Percentiles rank a stretch among this genome's conserved stretches.
Conservation (phyloP, 345 rosid genomes). For the Corchorus olitorius region DNA sequence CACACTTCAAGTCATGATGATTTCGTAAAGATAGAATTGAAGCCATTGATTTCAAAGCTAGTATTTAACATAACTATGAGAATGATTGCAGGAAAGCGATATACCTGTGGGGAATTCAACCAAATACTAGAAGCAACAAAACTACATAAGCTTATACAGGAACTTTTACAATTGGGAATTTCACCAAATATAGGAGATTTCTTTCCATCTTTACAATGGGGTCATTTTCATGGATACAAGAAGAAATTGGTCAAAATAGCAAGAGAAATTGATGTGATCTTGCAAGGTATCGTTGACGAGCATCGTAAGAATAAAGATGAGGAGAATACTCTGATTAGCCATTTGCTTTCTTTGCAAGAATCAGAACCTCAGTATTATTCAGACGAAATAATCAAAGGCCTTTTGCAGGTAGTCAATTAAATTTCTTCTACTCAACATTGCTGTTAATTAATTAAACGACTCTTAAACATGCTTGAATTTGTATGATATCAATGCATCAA, state of each 20-base stretch:
- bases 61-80: conserved; percentile 39
- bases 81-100: conserved; percentile 48
- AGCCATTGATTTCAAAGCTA: conserved; percentile 9
- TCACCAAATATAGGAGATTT: conserved; percentile 31
- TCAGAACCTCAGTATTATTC: conserved; percentile 30
- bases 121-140: conserved; percentile 29
- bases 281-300: conserved; percentile 39
- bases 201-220: conserved; percentile 19
- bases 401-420: conserved; percentile 22
- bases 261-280: conserved; percentile 24
- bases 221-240: conserved; percentile 6
- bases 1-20: no score
- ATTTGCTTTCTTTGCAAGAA: conserved; percentile 36
- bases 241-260: conserved; percentile 25
- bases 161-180: conserved; percentile 21
- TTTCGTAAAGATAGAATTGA: no score
- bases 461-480: no score
- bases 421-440: neutral
- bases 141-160: conserved; percentile 43
- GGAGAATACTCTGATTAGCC: conserved; percentile 34
- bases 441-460: no score
- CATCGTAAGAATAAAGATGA: conserved; percentile 17
- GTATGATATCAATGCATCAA: no score
- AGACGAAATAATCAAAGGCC: conserved; percentile 27
- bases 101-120: conserved; percentile 36